Evolutionary conservation across 108 stramenopile genomes (phyloP).

Genomic region (Fistulifera pelliculosa): DNA sequence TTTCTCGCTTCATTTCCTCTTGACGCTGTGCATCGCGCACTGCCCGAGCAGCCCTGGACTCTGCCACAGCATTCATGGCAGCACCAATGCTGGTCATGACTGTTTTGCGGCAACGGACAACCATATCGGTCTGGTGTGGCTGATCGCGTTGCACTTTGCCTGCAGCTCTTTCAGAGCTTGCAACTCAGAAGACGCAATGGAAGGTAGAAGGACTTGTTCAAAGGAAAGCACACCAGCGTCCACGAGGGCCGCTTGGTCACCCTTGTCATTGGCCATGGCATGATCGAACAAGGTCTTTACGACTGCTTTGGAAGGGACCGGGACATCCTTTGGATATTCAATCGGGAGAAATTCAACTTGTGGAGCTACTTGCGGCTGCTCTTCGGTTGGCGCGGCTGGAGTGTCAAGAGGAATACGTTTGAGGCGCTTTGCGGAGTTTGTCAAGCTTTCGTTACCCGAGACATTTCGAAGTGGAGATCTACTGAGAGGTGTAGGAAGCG

Average conservation of each 20-base stretch:
- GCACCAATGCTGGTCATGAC: slow-evolving; percentile 12
- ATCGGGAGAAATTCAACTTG: not conserved
- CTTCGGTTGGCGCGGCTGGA: too few species aligned
- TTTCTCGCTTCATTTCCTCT: slow-evolving; percentile 1
- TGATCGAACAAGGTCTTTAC: slow-evolving; percentile 16
- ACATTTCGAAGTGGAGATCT: too few species aligned
- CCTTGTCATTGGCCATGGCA: slow-evolving; percentile 9
- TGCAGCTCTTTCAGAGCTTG: slow-evolving; percentile 30
- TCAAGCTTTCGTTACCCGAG: too few species aligned
- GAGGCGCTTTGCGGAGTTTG: too few species aligned
- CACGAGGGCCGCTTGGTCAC: slow-evolving; percentile 17
- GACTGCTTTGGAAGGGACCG: slow-evolving; percentile 14
- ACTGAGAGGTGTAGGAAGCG: too few species aligned
- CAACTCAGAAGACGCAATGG: slow-evolving; percentile 27
- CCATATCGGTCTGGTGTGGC: slow-evolving; percentile 2
- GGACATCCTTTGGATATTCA: slow-evolving; percentile 17
- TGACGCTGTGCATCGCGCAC: not conserved
- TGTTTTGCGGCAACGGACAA: slow-evolving; percentile 16
- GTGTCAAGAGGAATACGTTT: too few species aligned
- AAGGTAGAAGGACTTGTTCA: slow-evolving; percentile 38
- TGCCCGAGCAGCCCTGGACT: not conserved
- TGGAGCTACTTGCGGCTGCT: too few species aligned
- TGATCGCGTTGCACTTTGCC: slow-evolving; percentile 35
- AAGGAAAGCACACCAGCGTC: slow-evolving; percentile 35
- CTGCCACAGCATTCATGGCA: slow-evolving; percentile 22